Evolutionary conservation across 495 filamentous ascomycete genomes (phyloP).

Genomic region (Podospora pseudopauciseta): DNA sequence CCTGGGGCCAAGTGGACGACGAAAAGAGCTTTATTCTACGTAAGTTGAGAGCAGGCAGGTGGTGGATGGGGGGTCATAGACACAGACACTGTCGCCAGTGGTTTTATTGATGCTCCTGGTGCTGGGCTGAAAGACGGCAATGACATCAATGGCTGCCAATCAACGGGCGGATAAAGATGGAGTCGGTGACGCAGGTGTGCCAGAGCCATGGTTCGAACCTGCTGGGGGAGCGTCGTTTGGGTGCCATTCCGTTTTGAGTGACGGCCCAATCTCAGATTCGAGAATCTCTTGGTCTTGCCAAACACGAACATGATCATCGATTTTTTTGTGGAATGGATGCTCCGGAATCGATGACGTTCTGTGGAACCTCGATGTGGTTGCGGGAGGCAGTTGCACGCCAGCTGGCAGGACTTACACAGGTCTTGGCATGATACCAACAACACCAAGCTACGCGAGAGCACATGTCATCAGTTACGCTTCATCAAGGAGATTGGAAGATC

Average conservation of each 20-base stretch:
- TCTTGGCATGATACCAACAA: not conserved
- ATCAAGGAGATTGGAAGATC: no score
- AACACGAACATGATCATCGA: not conserved
- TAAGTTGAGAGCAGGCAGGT: not conserved
- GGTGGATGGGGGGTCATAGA: not conserved
- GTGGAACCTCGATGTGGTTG: not conserved
- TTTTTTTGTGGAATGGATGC: not conserved
- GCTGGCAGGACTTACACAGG: not conserved
- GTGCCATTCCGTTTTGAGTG: not conserved
- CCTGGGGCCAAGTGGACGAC: no score
- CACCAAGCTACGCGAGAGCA: no score
- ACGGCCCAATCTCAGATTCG: not conserved
- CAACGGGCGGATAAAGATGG: constrained; percentile 5
- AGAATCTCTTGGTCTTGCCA: not conserved
- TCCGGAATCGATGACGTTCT: not conserved
- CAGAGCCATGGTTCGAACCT: constrained; percentile 10
- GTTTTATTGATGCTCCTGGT: not conserved
- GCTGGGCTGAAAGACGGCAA: constrained; percentile 9
- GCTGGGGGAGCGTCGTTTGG: not conserved
- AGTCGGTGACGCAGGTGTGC: constrained; percentile 15
- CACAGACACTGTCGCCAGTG: not conserved
- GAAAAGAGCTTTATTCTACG: no score
- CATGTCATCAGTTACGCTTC: no score
- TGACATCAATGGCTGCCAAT: constrained; percentile 31
- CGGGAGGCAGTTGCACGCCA: not conserved